These are phyloP conservation scores for Trichosanthes truncata DNA, from an alignment of 306 rosid species.

Conservation along the genomic window DNA sequence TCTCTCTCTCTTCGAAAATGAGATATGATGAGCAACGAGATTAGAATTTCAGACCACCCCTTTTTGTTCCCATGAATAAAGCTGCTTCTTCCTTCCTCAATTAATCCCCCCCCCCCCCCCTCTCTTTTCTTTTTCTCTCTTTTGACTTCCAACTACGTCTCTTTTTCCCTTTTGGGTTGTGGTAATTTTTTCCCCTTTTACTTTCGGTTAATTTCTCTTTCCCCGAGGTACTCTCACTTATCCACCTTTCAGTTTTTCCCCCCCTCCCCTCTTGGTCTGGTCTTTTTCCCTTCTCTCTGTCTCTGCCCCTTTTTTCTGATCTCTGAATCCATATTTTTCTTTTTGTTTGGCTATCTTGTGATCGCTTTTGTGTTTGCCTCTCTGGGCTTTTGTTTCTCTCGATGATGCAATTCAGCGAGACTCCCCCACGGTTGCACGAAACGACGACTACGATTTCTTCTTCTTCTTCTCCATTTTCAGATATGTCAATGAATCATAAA, in stretches of 20 bases:
- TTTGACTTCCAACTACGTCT: background rate
- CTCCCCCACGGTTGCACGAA: constrained; percentile 35
- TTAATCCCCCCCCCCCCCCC: background rate
- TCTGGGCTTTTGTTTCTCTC: background rate
- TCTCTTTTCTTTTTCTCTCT: background rate
- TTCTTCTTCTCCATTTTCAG: constrained; percentile 13
- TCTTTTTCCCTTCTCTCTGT: constrained; percentile 2
- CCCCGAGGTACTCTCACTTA: background rate
- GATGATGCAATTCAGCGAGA: constrained; percentile 68
- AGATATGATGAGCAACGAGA: background rate
- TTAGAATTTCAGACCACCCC: constrained; percentile 1
- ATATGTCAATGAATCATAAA: constrained; percentile 37
- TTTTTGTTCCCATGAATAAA: background rate
- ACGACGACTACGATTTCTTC: background rate
- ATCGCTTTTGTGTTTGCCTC: background rate
- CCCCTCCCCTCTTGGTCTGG: background rate
- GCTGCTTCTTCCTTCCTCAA: background rate
- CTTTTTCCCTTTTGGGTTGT: background rate
- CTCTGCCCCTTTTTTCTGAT: constrained; percentile 22
- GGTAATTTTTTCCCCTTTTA: background rate
- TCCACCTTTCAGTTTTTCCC: too few species aligned
- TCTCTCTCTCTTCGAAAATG: background rate
- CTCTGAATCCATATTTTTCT: background rate
- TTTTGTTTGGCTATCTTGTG: constrained; percentile 1
- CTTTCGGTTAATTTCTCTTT: constrained; percentile 6